A percentile compares a stretch with the other conserved stretches of the same genome.
phyloP scores from a whole-genome alignment of 768 basidiomycete genomes.

The Multifurca ochricompacta region DNA sequence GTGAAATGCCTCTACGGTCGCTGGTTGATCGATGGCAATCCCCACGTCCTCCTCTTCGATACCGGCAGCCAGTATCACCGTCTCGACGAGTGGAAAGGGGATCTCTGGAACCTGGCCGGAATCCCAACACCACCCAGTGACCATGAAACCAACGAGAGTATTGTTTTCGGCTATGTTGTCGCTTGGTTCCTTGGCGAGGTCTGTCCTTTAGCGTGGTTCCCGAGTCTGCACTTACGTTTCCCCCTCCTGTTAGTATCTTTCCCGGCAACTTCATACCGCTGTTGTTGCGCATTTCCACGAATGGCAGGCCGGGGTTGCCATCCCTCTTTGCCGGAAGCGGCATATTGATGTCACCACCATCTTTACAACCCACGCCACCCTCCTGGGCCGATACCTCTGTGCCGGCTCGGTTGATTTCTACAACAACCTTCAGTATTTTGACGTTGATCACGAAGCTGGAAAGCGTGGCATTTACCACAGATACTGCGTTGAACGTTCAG shows the following conservation, averaged over 20 bases:
- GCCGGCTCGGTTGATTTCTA: constrained; percentile 98
- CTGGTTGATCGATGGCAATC: constrained; percentile 97
- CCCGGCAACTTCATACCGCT: constrained; percentile 73
- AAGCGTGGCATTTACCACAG: constrained; percentile 98
- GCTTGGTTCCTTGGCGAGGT: constrained; percentile 99
- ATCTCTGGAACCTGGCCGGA: constrained; percentile 96
- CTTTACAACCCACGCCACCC: constrained; percentile 97
- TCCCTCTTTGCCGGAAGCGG: constrained; percentile 89
- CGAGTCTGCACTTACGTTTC: constrained; percentile 6
- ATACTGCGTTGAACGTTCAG: constrained; percentile 95
- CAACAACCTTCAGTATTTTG: constrained; percentile 99
- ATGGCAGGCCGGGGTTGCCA: constrained; percentile 97
- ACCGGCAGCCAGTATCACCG: constrained; percentile 80
- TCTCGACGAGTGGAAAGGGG: constrained; percentile 97
- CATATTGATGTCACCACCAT: constrained; percentile 98
- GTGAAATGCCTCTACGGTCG: constrained; percentile 93
- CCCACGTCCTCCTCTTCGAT: constrained; percentile 92
- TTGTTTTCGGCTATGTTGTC: constrained; percentile 94
- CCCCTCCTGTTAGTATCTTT: constrained; percentile 51
- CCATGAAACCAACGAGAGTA: constrained; percentile 96
- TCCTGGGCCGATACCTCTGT: constrained; percentile 96
- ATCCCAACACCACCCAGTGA: constrained; percentile 96
- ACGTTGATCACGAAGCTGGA: constrained; percentile 98
- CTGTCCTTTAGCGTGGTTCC: not conserved
- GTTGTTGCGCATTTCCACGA: constrained; percentile 99